Conservation (phyloP, 1,284 basidiomycete species). For the Puccinia triticina region DNA sequence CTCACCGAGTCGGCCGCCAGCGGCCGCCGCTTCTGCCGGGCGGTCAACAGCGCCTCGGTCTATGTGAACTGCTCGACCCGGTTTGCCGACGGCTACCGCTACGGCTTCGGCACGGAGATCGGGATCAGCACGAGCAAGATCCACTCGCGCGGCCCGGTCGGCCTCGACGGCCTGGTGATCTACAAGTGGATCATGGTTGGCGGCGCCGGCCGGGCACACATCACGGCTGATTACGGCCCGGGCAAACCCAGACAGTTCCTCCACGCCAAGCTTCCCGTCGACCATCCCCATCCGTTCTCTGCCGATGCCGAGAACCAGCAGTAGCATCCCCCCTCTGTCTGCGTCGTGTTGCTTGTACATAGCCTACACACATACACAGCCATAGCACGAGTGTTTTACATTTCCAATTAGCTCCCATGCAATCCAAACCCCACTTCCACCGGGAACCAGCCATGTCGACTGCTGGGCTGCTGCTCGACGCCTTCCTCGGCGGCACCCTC, state of each 20-base stretch:
- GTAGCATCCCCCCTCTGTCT: no score
- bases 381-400: no score
- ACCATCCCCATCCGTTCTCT: constrained; percentile 16
- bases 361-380: neutral
- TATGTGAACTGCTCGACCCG: constrained; percentile 93
- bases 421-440: no score
- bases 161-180: constrained; percentile 87
- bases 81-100: constrained; percentile 95
- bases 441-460: constrained; percentile 5
- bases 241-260: constrained; percentile 67
- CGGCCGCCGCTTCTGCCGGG: constrained; percentile 77
- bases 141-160: constrained; percentile 94
- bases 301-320: no score
- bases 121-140: constrained; percentile 96
- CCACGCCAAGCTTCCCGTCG: constrained; percentile 10
- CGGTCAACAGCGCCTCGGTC: constrained; percentile 87
- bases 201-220: constrained; percentile 71
- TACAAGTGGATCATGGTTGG: constrained; percentile 92
- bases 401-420: no score
- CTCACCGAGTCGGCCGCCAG: constrained; percentile 75
- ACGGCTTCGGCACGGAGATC: constrained; percentile 96
- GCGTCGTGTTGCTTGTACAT: no score
- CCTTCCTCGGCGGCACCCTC: neutral
- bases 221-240: constrained; percentile 76
- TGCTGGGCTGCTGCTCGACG: neutral